Evolutionary conservation across 1,284 basidiomycete genomes (phyloP).

Genomic region (Phylloboletellus chloephorus): DNA sequence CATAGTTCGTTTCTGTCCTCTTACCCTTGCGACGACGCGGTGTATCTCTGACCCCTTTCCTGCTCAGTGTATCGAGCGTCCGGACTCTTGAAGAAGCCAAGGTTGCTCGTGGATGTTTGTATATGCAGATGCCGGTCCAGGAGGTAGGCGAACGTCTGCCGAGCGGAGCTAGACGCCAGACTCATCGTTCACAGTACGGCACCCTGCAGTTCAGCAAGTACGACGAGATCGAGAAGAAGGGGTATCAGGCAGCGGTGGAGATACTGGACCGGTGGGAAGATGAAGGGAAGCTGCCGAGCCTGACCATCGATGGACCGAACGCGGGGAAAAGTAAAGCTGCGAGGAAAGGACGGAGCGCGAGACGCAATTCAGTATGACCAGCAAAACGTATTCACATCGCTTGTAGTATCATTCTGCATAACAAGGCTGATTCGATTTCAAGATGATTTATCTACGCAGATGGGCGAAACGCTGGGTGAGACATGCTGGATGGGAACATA

Average conservation of each 20-base stretch:
- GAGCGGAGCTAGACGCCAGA: background rate
- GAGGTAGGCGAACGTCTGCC: constrained; percentile 44
- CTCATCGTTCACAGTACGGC: constrained; percentile 50
- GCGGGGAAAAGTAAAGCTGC: constrained; percentile 38
- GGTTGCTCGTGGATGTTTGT: constrained; percentile 79
- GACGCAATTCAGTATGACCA: constrained; percentile 63
- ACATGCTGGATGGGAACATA: constrained; percentile 18
- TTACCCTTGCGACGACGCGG: background rate
- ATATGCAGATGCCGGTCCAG: constrained; percentile 94
- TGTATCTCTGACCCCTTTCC: constrained; percentile 2
- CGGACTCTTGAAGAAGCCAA: constrained; percentile 95
- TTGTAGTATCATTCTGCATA: background rate
- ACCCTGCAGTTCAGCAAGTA: constrained; percentile 78
- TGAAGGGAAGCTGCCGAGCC: constrained; percentile 74
- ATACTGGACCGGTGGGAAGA: constrained; percentile 77
- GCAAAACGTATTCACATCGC: background rate
- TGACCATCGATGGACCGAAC: constrained; percentile 55
- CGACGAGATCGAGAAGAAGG: constrained; percentile 80
- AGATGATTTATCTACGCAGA: constrained; percentile 22
- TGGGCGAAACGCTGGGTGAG: constrained; percentile 9
- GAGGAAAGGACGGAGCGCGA: constrained; percentile 68
- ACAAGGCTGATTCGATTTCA: constrained; percentile 10
- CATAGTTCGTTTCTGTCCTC: constrained; percentile 64
- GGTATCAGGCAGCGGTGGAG: constrained; percentile 72
- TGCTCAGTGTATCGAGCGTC: constrained; percentile 84